These are phyloP conservation scores for Purpureocillium takamizusanense DNA, from an alignment of 2,329 filamentous ascomycete species.

Conservation along the genomic window DNA sequence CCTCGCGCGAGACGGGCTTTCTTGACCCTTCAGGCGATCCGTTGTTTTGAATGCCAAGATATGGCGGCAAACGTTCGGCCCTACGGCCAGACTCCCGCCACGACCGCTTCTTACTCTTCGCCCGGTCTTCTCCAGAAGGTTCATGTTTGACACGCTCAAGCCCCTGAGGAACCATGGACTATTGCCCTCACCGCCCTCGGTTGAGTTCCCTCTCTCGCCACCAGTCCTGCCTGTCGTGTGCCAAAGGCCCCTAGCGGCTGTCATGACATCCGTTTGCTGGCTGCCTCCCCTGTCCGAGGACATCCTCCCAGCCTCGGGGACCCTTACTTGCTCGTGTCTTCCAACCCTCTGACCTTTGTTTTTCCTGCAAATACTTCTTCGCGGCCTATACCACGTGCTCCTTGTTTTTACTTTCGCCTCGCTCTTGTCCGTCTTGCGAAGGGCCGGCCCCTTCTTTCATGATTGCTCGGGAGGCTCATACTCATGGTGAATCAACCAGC, in stretches of 20 bases:
- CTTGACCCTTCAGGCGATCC: background rate
- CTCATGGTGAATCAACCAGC: no score
- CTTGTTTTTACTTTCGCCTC: background rate
- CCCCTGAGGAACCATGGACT: background rate
- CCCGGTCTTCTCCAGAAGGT: no score
- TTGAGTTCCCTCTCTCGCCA: conserved; percentile 1
- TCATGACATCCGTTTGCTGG: background rate
- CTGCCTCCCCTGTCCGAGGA: background rate
- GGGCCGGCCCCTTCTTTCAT: background rate
- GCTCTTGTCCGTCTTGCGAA: background rate
- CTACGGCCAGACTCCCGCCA: no score
- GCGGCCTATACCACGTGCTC: background rate
- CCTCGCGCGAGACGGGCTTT: background rate
- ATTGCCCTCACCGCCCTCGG: background rate
- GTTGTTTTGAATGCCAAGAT: background rate
- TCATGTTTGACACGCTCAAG: background rate
- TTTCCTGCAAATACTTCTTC: background rate
- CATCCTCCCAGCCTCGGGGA: background rate
- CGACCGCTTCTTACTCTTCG: no score
- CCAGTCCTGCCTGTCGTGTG: no score
- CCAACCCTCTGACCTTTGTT: no score
- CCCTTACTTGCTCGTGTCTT: no score
- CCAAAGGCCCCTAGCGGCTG: background rate
- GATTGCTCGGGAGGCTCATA: background rate
- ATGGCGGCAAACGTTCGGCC: no score